phyloP scores from a whole-genome alignment of 179 eudicot genomes.

The Beta macrorhiza region DNA sequence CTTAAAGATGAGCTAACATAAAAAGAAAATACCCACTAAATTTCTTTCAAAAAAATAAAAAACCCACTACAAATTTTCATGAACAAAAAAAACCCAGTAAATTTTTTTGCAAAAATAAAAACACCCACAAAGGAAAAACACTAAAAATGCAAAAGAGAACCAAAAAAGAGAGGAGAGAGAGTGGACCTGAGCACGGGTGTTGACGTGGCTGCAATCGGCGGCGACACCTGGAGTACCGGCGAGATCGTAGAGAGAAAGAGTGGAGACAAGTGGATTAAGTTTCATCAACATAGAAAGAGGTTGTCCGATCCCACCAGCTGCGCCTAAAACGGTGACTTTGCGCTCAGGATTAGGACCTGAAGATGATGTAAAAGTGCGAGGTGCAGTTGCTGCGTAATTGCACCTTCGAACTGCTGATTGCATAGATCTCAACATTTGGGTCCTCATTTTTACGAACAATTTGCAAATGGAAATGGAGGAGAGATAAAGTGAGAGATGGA shows the following conservation, averaged over 20 bases:
- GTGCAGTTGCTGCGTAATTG: neutral
- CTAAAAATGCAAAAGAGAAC: neutral
- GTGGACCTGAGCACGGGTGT: conserved; percentile 65
- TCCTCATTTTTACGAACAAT: conserved; percentile 27
- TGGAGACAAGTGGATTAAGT: conserved; percentile 81
- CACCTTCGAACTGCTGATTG: conserved; percentile 36
- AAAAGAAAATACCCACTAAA: neutral
- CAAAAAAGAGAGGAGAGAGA: neutral
- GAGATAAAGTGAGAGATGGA: neutral
- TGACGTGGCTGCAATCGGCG: conserved; percentile 87
- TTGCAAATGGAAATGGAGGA: neutral
- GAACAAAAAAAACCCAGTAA: neutral
- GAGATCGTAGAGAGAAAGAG: conserved; percentile 75
- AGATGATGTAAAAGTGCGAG: conserved; percentile 40
- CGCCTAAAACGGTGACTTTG: conserved; percentile 76
- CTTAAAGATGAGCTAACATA: neutral
- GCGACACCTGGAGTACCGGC: conserved; percentile 95
- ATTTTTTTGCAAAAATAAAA: neutral
- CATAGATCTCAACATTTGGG: conserved; percentile 49
- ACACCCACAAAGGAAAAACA: neutral
- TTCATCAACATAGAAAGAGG: conserved; percentile 83
- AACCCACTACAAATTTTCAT: neutral
- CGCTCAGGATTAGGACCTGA: conserved; percentile 57
- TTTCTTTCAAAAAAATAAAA: neutral
- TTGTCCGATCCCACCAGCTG: conserved; percentile 94